Base-by-base conservation (phyloP, 2,329 filamentous ascomycete species). In the Xylariaceae sp. region DNA sequence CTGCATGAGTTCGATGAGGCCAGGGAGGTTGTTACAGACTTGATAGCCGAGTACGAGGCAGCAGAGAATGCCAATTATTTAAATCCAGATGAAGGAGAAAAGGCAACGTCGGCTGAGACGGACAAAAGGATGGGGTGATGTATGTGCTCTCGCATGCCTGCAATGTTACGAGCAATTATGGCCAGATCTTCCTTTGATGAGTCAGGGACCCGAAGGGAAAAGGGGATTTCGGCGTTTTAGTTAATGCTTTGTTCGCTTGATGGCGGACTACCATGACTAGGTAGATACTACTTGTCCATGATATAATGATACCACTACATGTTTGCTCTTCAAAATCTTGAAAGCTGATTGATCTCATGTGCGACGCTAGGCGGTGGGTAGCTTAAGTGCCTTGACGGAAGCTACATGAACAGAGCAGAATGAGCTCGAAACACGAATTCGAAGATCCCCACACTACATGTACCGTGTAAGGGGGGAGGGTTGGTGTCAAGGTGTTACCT, bases 1-100 rank as follows among this genome's bases (percentile, higher is more conserved):
- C 79, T 99, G 37, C 86, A 90, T 66, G 94, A 99, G 75, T 99
- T 99, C 68, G 96, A 99, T 73, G 93, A 97, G 75, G 91, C 95
- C 29, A 86, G 91, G 65, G 89, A 95, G 70, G 94, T 98, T 4
- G 94, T 98, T 17, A 87, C 88, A 68, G 94, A 96, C 73, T 78
- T 98, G 62, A 94, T 98, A 71, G 85, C 86, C 48, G 95, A 99
- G 79, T 99, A 99, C 73, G 94, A 98, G 77, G 93, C 94, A 26
- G 95, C 95, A 4, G 95, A 99, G 75, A 85, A 90, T 71, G 87
- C 91, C 29, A 89, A 96, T 69, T 99, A 99, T 73, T 79, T 99
- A 48, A 94, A 89, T 70, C 90, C 90, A 7, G 88, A 88, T 55
- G 78, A 80, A 21, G 82, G 80, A 16, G 79, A 82, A 44, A 79